Base-by-base conservation (phyloP, 2,329 filamentous ascomycete genomes). In the Scopulariopsis brevicaulis region DNA sequence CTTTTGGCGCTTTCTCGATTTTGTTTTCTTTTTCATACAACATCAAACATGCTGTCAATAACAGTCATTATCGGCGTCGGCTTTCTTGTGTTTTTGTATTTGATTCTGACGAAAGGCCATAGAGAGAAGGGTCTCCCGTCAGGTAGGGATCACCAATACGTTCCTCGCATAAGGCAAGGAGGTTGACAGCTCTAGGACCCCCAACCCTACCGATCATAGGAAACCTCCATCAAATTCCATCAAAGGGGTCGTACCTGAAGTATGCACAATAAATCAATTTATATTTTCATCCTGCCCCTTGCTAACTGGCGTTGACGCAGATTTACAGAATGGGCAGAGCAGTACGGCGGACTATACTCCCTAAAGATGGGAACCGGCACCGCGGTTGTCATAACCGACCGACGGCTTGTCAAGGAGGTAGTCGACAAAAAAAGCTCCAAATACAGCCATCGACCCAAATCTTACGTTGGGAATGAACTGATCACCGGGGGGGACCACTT, bases 401-500 rank as follows among this genome's bases (percentile, higher is more conserved):
- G 70, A 4, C 62, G 65, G 1, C 62, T 74, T 1, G 65, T 76
- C 40, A 73, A 75, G 59, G 67, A 74, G 54, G 67, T 76, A 2
- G 57, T 79, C 14, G 76, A 78, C 63, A 76, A 74, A 63, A 74
- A 70, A 53, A 73, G 70, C 35, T 65, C 65, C 32, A 71, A 73
- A 10, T 78, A 75, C 62, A 76, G 70, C 57, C 66, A 72, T 37
- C 65, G 76, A 5, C 75, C 77, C 0, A 62, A 65, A 0, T 73
- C 69, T 0, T 73, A 75, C 58, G 72, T 79, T 11, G 67, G 69
- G 1, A 65, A 74, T 32, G 28, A 32, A 37, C 64, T 79, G 28
- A 76, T 79, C 54, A 73, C 73, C 3, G 65, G 69, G 2, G 74
- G 75, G 2, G 71, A 79, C 60, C 77, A 79, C 62, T 22, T 54